These are phyloP conservation scores for Kuraishia hungarica DNA, from an alignment of 805 yeast genomes.

Conservation along the genomic window DNA sequence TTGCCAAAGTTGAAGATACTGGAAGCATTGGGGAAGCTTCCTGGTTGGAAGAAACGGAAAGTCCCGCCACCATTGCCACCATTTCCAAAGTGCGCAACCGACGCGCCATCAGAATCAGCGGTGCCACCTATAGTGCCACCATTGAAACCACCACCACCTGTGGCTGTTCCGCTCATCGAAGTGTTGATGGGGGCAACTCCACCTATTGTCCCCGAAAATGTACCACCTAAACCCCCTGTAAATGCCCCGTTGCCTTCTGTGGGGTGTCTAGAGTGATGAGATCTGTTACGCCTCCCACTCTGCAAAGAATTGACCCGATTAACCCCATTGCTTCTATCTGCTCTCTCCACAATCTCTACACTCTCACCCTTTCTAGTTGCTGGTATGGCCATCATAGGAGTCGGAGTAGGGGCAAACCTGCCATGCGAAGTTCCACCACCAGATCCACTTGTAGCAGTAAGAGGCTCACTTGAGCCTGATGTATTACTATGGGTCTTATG, in stretches of 20 bases:
- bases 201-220: not conserved
- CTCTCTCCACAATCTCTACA: constrained; percentile 52
- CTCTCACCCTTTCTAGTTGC: constrained; percentile 76
- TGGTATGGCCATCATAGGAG: constrained; percentile 74
- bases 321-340: constrained; percentile 4
- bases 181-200: not conserved
- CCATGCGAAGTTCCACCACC: not conserved
- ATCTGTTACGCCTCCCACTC: not conserved
- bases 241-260: not conserved
- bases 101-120: not conserved
- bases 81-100: not conserved
- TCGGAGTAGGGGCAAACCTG: constrained; percentile 39
- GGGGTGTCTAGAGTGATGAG: not conserved
- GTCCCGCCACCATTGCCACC: not conserved
- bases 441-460: not conserved
- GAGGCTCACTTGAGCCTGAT: not conserved
- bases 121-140: not conserved
- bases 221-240: not conserved
- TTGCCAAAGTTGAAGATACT: not conserved
- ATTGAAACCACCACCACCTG: not conserved
- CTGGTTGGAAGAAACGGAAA: not conserved
- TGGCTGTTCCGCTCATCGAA: not conserved
- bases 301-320: not conserved
- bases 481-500: not conserved
- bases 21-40: not conserved